Evolutionary conservation across 768 basidiomycete genomes (phyloP).

Genomic region (Rhizopogon vesiculosus): DNA sequence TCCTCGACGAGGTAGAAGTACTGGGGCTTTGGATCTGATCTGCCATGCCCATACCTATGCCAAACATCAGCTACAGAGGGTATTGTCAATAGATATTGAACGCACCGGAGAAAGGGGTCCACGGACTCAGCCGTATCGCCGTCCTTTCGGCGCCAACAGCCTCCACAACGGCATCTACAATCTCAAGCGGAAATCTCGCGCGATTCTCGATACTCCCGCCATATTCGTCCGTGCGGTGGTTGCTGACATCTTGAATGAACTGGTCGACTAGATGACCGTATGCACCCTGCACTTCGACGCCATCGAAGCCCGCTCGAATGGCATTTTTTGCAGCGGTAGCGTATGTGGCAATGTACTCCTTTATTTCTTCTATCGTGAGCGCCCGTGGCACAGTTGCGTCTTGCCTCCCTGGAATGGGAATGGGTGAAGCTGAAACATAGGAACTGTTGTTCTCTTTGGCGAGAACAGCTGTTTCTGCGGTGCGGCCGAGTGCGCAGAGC

Average conservation of each 20-base stretch:
- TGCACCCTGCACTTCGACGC: constrained; percentile 38
- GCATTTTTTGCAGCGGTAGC: constrained; percentile 32
- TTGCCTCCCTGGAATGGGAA: constrained; percentile 12
- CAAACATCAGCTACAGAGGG: constrained; percentile 7
- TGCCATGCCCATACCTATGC: constrained; percentile 44
- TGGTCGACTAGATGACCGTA: constrained; percentile 54
- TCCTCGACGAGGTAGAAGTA: constrained; percentile 47
- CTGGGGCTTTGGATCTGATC: constrained; percentile 50
- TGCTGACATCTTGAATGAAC: constrained; percentile 53
- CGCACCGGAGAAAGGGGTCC: constrained; percentile 28
- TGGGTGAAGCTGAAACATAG: constrained; percentile 30
- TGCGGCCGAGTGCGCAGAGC: constrained; percentile 51
- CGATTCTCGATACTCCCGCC: constrained; percentile 65
- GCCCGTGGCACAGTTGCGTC: constrained; percentile 11
- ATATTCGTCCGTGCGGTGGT: constrained; percentile 58
- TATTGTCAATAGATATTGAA: too few relatives aligned
- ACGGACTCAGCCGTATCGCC: constrained; percentile 56
- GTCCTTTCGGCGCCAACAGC: constrained; percentile 52
- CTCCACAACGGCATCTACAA: constrained; percentile 44
- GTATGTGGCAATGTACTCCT: constrained; percentile 24
- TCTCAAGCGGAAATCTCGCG: constrained; percentile 49
- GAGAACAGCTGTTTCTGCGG: constrained; percentile 30
- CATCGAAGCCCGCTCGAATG: constrained; percentile 40
- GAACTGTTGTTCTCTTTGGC: constrained; percentile 25
- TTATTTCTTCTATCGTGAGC: constrained; percentile 26